A percentile compares a stretch with the other conserved stretches of the same genome.
Evolutionary conservation across 768 basidiomycete species (phyloP).

Genomic region (Naganishia vaughanmartiniae): DNA sequence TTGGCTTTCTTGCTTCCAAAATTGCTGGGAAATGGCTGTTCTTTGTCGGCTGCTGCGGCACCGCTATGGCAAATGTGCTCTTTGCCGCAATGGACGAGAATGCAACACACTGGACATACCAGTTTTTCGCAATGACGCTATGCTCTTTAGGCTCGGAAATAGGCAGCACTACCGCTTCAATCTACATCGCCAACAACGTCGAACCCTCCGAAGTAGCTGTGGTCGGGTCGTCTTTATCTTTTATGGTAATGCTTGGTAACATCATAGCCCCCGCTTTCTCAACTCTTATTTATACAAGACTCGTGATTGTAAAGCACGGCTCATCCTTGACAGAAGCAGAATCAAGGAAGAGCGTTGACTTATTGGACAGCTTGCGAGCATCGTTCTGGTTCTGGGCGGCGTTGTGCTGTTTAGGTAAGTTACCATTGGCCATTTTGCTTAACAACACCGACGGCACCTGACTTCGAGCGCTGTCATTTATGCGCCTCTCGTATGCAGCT

Average conservation of each 20-base stretch:
- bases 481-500: no score
- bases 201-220: not conserved
- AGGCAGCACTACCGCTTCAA: not conserved
- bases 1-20: conserved; percentile 31
- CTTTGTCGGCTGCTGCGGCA: conserved; percentile 28
- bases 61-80: not conserved
- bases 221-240: not conserved
- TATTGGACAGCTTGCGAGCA: not conserved
- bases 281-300: not conserved
- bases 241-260: not conserved
- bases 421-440: no score
- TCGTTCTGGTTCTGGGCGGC: not conserved
- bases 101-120: not conserved
- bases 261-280: not conserved
- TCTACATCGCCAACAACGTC: not conserved
- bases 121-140: not conserved
- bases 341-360: not conserved
- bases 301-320: not conserved
- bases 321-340: not conserved
- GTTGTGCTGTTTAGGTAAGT: not conserved
- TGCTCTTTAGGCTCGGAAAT: not conserved
- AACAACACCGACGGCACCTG: no score
- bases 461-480: no score
- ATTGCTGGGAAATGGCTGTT: conserved; percentile 32
- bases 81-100: not conserved